These are phyloP conservation scores for Melaleuca alternifolia DNA, from an alignment of 345 rosid species.

Conservation along the genomic window DNA sequence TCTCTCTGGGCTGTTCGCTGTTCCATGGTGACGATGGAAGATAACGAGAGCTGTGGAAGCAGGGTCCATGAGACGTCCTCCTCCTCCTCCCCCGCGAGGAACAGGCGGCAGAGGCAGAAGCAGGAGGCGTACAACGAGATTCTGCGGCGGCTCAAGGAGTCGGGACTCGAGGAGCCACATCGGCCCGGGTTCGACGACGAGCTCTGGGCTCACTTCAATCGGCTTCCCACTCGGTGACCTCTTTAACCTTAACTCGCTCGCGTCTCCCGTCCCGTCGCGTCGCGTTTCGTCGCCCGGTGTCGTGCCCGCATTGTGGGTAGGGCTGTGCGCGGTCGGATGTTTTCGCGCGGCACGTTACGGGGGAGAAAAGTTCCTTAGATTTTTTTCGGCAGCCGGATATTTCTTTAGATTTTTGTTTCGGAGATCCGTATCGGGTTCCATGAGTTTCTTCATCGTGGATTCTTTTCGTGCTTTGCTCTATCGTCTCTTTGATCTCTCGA, in stretches of 20 bases:
- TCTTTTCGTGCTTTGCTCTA: neutral
- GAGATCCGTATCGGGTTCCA: neutral
- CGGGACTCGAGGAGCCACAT: conserved; percentile 31
- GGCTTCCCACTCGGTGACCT: conserved; percentile 75
- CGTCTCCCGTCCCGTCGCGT: neutral
- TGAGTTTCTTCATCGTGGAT: neutral
- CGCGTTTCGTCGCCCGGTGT: neutral
- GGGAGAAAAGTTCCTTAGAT: neutral
- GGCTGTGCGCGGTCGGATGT: neutral
- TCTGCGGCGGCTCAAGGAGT: conserved; percentile 22
- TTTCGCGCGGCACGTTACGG: neutral
- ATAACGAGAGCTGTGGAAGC: conserved; percentile 62
- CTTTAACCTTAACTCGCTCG: neutral
- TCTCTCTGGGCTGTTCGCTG: neutral
- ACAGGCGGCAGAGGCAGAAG: neutral
- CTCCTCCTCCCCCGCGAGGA: neutral
- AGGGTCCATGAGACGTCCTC: conserved; percentile 13
- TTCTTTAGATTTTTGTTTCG: neutral
- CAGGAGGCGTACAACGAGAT: conserved; percentile 7
- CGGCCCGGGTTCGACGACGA: conserved; percentile 62
- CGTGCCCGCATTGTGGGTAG: neutral
- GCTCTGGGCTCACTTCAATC: conserved; percentile 89
- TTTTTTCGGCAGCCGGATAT: neutral
- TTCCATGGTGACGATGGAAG: conserved; percentile 25
- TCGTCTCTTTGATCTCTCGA: neutral